Evolutionary conservation across 495 filamentous ascomycete genomes (phyloP).

Genomic region (Chaetomium fimeti): DNA sequence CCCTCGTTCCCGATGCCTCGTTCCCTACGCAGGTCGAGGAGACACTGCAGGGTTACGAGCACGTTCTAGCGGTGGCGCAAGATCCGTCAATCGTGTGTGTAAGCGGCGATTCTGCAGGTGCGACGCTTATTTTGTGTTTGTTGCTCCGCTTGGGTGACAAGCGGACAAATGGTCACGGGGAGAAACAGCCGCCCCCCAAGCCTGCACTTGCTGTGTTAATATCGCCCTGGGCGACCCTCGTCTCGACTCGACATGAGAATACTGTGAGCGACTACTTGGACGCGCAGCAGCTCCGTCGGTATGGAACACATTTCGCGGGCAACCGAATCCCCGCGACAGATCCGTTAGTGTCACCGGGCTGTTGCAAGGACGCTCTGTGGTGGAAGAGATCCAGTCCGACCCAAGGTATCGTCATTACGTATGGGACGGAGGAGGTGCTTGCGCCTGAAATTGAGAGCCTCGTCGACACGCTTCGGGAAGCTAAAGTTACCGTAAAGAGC

Average conservation of each 20-base stretch:
- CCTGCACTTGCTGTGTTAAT: slow-evolving; percentile 56
- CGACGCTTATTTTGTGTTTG: slow-evolving; percentile 63
- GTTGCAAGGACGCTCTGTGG: slow-evolving; percentile 58
- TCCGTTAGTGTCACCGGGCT: slow-evolving; percentile 63
- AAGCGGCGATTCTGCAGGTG: slow-evolving; percentile 73
- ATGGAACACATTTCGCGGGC: slow-evolving; percentile 64
- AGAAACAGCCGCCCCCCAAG: slow-evolving; percentile 25
- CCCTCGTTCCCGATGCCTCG: slow-evolving; percentile 67
- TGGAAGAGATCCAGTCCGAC: slow-evolving; percentile 62
- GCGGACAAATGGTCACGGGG: background rate
- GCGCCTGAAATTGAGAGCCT: slow-evolving; percentile 59
- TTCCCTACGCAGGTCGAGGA: slow-evolving; percentile 70
- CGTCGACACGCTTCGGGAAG: slow-evolving; percentile 47
- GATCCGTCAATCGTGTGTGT: slow-evolving; percentile 61
- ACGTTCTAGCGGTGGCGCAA: slow-evolving; percentile 54
- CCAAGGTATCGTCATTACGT: slow-evolving; percentile 61
- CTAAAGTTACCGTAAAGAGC: slow-evolving; percentile 48
- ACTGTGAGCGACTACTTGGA: slow-evolving; percentile 49
- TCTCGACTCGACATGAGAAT: slow-evolving; percentile 53
- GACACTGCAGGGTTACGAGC: slow-evolving; percentile 61
- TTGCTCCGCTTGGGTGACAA: slow-evolving; percentile 56
- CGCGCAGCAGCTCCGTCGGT: slow-evolving; percentile 53
- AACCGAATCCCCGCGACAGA: slow-evolving; percentile 46
- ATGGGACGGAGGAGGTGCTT: slow-evolving; percentile 70
- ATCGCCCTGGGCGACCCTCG: slow-evolving; percentile 61